These are phyloP conservation scores for Neoboletus brunneissimus DNA, from an alignment of 768 basidiomycete genomes.

Conservation along the genomic window DNA sequence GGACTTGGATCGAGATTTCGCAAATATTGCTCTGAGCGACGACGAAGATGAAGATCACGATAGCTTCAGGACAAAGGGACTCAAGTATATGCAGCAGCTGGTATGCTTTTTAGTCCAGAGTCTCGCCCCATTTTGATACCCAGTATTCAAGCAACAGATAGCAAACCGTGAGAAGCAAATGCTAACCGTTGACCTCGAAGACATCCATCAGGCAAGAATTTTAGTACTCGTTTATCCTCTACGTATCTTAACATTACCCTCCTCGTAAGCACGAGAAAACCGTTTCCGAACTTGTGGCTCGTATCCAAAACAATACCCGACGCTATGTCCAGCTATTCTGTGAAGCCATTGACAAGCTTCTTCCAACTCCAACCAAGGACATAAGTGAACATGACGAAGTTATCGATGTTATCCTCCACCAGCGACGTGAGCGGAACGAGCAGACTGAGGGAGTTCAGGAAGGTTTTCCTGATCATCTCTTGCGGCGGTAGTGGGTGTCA, in stretches of 20 bases:
- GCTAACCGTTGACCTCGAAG: constrained; percentile 85
- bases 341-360: constrained; percentile 84
- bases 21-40: constrained; percentile 66
- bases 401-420: constrained; percentile 94
- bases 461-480: constrained; percentile 85
- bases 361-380: constrained; percentile 87
- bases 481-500: constrained; percentile 87
- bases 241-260: constrained; percentile 7
- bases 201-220: constrained; percentile 64
- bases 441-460: constrained; percentile 70
- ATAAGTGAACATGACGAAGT: constrained; percentile 92
- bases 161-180: constrained; percentile 93
- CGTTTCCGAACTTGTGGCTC: constrained; percentile 68
- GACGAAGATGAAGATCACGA: constrained; percentile 37
- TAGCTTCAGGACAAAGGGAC: constrained; percentile 36
- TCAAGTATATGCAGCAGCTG: constrained; percentile 83
- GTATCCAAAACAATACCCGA: constrained; percentile 80
- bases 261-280: constrained; percentile 61
- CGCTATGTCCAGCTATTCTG: constrained; percentile 89
- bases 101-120: constrained; percentile 43
- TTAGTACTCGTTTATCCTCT: constrained; percentile 1
- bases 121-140: constrained; percentile 20
- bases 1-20: constrained; percentile 65
- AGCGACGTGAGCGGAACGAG: constrained; percentile 85
- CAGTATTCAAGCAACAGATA: constrained; percentile 68